Conservation (phyloP, 2,329 filamentous ascomycete genomes). For the Fusarium foetens region DNA sequence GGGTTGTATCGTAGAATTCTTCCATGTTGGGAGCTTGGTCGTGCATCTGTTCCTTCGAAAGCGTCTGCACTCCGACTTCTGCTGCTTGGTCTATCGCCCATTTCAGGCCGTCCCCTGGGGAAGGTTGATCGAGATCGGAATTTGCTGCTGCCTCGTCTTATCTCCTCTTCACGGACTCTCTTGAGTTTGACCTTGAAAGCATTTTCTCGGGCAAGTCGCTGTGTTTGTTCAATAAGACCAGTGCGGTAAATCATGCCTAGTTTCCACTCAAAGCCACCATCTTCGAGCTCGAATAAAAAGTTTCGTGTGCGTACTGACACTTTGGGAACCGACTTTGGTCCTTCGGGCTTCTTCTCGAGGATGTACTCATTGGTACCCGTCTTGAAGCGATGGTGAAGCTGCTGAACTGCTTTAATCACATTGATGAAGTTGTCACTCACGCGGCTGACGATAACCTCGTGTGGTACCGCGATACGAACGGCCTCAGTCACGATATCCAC, state of each 20-base stretch:
- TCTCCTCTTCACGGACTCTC: slow-evolving; percentile 79
- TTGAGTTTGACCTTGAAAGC: slow-evolving; percentile 90
- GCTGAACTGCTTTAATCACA: slow-evolving; percentile 84
- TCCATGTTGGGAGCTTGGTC: slow-evolving; percentile 49
- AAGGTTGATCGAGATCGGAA: slow-evolving; percentile 66
- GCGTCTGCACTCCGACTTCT: slow-evolving; percentile 68
- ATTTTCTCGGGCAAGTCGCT: slow-evolving; percentile 88
- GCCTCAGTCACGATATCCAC: slow-evolving; percentile 88
- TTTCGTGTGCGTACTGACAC: slow-evolving; percentile 84
- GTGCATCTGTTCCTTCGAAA: slow-evolving; percentile 47
- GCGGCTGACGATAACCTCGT: slow-evolving; percentile 88
- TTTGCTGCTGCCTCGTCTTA: slow-evolving; percentile 62
- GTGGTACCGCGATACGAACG: slow-evolving; percentile 86
- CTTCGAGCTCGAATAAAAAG: slow-evolving; percentile 91
- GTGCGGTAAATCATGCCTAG: slow-evolving; percentile 92
- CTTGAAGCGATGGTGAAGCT: slow-evolving; percentile 92
- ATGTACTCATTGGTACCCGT: slow-evolving; percentile 91
- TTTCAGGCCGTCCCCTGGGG: slow-evolving; percentile 49
- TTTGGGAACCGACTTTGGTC: slow-evolving; percentile 86
- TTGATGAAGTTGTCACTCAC: slow-evolving; percentile 96
- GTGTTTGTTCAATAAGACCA: slow-evolving; percentile 88
- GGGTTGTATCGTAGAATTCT: slow-evolving; percentile 78
- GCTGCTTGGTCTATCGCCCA: slow-evolving; percentile 49
- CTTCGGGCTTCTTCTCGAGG: slow-evolving; percentile 84
- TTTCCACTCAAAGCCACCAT: slow-evolving; percentile 98